Evolutionary conservation across 805 yeast genomes (phyloP).

Genomic region (Hanseniaspora lindneri): DNA sequence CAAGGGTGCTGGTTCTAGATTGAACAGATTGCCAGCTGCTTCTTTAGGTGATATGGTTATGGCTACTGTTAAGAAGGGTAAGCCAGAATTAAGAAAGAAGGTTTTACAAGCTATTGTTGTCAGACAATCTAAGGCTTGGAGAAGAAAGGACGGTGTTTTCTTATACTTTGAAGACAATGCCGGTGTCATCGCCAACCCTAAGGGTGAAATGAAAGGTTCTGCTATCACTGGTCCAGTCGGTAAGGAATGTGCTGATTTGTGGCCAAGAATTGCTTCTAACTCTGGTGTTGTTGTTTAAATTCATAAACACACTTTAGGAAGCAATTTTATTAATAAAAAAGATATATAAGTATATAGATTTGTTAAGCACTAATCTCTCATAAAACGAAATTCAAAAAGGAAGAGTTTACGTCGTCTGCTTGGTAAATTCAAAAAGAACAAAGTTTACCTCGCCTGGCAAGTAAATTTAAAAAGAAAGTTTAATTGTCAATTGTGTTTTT

Average conservation of each 20-base stretch:
- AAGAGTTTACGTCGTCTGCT: too few species aligned
- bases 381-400: background rate
- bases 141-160: constrained; percentile 99
- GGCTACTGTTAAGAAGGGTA: constrained; percentile 99
- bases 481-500: too few species aligned
- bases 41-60: constrained; percentile 99
- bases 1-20: constrained; percentile 98
- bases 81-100: constrained; percentile 99
- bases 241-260: constrained; percentile 99
- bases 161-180: constrained; percentile 99
- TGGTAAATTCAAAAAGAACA: too few species aligned
- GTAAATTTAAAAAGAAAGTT: too few species aligned
- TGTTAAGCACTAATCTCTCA: background rate
- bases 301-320: constrained; percentile 15
- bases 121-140: constrained; percentile 99
- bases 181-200: constrained; percentile 99
- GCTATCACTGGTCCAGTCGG: constrained; percentile 99
- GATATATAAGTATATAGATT: constrained; percentile 16
- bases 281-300: constrained; percentile 99
- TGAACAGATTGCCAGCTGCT: constrained; percentile 99
- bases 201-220: constrained; percentile 99
- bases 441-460: too few species aligned
- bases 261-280: constrained; percentile 99
- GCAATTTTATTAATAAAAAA: constrained; percentile 20
- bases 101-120: constrained; percentile 99